Evolutionary conservation across 257 asterid species (phyloP).

Genomic region (Solanum tacnaense): DNA sequence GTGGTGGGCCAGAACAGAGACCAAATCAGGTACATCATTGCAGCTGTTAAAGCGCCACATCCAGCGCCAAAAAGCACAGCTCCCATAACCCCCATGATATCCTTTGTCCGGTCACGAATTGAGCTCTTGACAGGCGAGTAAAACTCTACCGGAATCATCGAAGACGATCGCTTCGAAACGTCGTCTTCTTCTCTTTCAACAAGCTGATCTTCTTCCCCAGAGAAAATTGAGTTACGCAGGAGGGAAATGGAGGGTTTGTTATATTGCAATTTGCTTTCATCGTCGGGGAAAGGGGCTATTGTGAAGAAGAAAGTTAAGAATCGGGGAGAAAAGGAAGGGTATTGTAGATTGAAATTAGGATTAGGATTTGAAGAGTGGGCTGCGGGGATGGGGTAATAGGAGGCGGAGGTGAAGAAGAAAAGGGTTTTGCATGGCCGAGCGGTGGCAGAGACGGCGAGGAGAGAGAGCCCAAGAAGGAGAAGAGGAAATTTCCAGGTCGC

Average conservation of each 20-base stretch:
- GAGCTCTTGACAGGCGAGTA: slow-evolving; percentile 55
- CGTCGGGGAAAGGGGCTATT: slow-evolving; percentile 15
- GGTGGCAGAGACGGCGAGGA: slow-evolving; percentile 31
- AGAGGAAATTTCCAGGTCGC: slow-evolving; percentile 22
- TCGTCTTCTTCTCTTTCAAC: not conserved
- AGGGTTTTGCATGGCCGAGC: slow-evolving; percentile 79
- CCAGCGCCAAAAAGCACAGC: slow-evolving; percentile 59
- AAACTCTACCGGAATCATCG: slow-evolving; percentile 26
- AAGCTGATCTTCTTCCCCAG: not conserved
- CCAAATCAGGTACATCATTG: slow-evolving; percentile 55
- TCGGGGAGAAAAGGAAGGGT: slow-evolving; percentile 29
- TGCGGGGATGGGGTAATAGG: slow-evolving; percentile 1
- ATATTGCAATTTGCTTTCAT: not conserved
- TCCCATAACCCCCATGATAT: not conserved
- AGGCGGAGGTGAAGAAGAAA: slow-evolving; percentile 44
- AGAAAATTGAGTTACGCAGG: not conserved
- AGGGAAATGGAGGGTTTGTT: slow-evolving; percentile 10
- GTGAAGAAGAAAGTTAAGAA: slow-evolving; percentile 30
- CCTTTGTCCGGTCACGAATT: slow-evolving; percentile 53
- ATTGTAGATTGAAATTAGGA: slow-evolving; percentile 7
- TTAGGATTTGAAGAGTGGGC: not conserved
- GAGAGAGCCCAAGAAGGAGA: slow-evolving; percentile 26
- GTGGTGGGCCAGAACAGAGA: slow-evolving; percentile 23
- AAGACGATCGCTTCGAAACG: not conserved
- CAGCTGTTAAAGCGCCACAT: slow-evolving; percentile 67